These are phyloP conservation scores for Solanum hybrid DNA, from an alignment of 305 asterid genomes.

Conservation along the genomic window DNA sequence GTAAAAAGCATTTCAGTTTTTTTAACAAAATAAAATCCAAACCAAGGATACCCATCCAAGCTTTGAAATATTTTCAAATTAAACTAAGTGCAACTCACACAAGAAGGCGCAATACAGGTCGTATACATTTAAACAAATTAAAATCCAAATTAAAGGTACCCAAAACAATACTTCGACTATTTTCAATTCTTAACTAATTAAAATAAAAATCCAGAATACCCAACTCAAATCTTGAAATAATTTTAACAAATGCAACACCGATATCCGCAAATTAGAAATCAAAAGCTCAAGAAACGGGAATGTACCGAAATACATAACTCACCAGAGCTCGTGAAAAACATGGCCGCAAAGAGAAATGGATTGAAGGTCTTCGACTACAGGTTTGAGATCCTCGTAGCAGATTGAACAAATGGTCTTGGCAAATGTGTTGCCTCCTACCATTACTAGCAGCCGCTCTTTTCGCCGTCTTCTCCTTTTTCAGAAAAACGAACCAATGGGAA, in stretches of 20 bases:
- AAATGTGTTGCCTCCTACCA: constrained; percentile 26
- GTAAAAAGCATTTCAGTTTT: background rate
- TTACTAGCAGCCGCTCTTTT: background rate
- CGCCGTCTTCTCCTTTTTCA: background rate
- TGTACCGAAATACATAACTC: background rate
- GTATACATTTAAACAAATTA: background rate
- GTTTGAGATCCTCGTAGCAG: constrained; percentile 93
- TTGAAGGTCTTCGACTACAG: constrained; percentile 72
- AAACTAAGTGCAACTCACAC: background rate
- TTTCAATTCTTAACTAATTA: background rate
- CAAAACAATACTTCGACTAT: background rate
- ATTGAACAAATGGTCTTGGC: constrained; percentile 84
- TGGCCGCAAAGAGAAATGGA: constrained; percentile 87
- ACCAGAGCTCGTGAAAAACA: constrained; percentile 97
- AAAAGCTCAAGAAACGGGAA: background rate
- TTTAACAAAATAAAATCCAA: background rate
- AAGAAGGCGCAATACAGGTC: background rate
- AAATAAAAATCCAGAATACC: background rate
- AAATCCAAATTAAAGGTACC: background rate
- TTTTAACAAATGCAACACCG: background rate
- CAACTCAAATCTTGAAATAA: background rate
- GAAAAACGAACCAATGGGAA: background rate
- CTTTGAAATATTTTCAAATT: background rate
- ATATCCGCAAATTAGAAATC: background rate
- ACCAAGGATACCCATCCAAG: background rate